phyloP scores from a whole-genome alignment of 495 filamentous ascomycete genomes.

The Cudoniella acicularis region DNA sequence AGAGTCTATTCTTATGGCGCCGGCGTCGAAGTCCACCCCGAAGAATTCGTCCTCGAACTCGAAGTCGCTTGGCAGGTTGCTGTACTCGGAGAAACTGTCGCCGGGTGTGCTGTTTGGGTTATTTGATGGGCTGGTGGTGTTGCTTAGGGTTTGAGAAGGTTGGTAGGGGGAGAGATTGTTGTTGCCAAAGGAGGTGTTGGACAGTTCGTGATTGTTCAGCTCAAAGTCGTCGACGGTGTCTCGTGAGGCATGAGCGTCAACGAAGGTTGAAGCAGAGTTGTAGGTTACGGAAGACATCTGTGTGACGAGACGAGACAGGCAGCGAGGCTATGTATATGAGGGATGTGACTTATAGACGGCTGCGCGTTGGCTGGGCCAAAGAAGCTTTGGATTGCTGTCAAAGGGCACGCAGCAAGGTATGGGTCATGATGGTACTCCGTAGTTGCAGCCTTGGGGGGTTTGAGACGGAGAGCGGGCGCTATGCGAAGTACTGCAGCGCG shows the following conservation, averaged over 20 bases:
- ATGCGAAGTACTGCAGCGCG: background rate
- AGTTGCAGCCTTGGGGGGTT: conserved; percentile 16
- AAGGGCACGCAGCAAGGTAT: conserved; percentile 14
- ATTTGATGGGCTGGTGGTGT: conserved; percentile 23
- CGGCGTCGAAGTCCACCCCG: conserved; percentile 27
- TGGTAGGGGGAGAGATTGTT: conserved; percentile 23
- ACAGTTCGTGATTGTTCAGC: conserved; percentile 9
- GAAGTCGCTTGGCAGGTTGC: conserved; percentile 24
- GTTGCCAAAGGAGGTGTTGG: background rate
- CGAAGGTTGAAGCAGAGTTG: conserved; percentile 16
- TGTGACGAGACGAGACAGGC: conserved; percentile 1
- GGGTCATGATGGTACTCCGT: conserved; percentile 25
- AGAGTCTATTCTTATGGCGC: conserved; percentile 18
- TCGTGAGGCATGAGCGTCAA: conserved; percentile 18
- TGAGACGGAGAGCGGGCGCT: conserved; percentile 14
- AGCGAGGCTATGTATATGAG: conserved; percentile 25
- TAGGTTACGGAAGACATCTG: conserved; percentile 25
- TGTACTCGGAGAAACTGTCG: conserved; percentile 22
- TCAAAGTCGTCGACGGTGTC: conserved; percentile 15
- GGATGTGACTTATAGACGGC: conserved; percentile 12
- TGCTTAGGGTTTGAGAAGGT: conserved; percentile 20
- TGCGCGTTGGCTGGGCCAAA: conserved; percentile 5
- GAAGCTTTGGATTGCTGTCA: conserved; percentile 12
- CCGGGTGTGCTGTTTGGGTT: conserved; percentile 22
- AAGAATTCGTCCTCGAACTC: conserved; percentile 25